Evolutionary conservation across 2,329 filamentous ascomycete genomes (phyloP).

Genomic region (Fusarium transvaalense): DNA sequence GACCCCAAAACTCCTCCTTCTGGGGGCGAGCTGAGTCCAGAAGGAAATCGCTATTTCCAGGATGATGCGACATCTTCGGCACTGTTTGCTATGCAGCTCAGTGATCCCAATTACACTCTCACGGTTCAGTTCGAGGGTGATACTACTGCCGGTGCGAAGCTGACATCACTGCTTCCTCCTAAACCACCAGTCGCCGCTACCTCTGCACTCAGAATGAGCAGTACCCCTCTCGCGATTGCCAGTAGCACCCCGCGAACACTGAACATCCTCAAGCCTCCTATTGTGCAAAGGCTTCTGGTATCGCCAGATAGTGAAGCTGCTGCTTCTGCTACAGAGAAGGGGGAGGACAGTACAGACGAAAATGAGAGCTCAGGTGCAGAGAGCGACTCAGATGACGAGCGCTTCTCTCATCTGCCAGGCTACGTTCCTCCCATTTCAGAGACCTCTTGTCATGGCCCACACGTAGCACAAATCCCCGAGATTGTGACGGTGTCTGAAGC

Average conservation of each 20-base stretch:
- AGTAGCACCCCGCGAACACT: not conserved
- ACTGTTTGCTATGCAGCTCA: not conserved
- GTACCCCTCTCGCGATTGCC: not conserved
- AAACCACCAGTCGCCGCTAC: too few species aligned
- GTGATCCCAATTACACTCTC: not conserved
- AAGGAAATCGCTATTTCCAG: not conserved
- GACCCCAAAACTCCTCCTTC: not conserved
- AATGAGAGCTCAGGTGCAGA: not conserved
- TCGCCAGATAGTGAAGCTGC: not conserved
- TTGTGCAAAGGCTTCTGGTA: not conserved
- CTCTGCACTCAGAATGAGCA: not conserved
- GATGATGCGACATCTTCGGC: not conserved
- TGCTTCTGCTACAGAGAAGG: not conserved
- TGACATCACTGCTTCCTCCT: not conserved
- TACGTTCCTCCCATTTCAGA: not conserved
- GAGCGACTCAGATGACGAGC: not conserved
- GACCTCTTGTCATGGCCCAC: not conserved
- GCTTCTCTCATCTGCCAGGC: not conserved
- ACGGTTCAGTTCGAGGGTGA: not conserved
- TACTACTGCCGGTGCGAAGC: not conserved
- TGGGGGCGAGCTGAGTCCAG: not conserved
- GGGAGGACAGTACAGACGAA: not conserved
- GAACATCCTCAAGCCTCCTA: not conserved
- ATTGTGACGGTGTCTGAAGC: not conserved
- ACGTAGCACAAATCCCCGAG: not conserved